These are phyloP conservation scores for Xylariaceae sp. DNA, from an alignment of 2,329 filamentous ascomycete species.

Conservation along the genomic window DNA sequence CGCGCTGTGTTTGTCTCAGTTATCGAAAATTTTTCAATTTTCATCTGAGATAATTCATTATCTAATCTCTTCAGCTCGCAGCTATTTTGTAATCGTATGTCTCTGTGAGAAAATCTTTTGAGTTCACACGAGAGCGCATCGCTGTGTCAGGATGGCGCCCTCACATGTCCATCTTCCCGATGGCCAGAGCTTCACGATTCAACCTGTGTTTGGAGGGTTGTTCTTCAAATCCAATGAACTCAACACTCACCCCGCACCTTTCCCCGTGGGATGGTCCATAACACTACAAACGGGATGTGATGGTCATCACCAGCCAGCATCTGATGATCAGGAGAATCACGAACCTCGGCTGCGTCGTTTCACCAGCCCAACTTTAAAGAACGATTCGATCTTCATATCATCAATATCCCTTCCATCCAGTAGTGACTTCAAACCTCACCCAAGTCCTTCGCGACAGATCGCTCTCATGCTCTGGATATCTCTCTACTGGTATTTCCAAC, in stretches of 20 bases:
- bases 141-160: slow-evolving; percentile 27
- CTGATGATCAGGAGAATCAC: slow-evolving; percentile 43
- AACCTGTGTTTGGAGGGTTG: slow-evolving; percentile 84
- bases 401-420: slow-evolving; percentile 81
- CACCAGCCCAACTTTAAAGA: slow-evolving; percentile 67
- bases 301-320: slow-evolving; percentile 30
- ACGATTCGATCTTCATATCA: slow-evolving; percentile 85
- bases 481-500: slow-evolving; percentile 96
- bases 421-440: slow-evolving; percentile 73
- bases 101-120: not conserved
- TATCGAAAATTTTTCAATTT: too few species aligned
- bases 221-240: slow-evolving; percentile 83
- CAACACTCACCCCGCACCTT: slow-evolving; percentile 63
- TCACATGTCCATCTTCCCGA: slow-evolving; percentile 72
- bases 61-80: too few species aligned
- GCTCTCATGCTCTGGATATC: slow-evolving; percentile 97
- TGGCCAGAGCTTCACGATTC: slow-evolving; percentile 76
- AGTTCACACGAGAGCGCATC: not conserved
- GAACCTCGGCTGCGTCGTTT: too few species aligned
- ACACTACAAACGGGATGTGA: slow-evolving; percentile 68
- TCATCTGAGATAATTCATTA: too few species aligned
- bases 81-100: too few species aligned
- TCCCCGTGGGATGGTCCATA: slow-evolving; percentile 86
- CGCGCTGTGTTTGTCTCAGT: too few species aligned
- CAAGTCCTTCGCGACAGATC: slow-evolving; percentile 80